A percentile compares a stretch with the other conserved stretches of the same genome.
phyloP scores from a whole-genome alignment of 1,284 basidiomycete species.

The Ustilago hordei region DNA sequence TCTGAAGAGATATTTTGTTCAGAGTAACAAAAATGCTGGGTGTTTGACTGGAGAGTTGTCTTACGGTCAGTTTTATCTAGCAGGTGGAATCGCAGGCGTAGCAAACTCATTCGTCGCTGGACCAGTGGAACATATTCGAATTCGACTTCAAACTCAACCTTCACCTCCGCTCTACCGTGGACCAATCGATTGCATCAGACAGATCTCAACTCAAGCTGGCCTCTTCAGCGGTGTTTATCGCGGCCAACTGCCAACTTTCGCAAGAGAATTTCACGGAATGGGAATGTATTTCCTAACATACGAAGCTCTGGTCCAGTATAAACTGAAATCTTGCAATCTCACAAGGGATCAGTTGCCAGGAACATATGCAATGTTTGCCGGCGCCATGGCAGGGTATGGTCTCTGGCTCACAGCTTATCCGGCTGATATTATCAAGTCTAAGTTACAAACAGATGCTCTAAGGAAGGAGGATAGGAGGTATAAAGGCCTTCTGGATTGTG shows the following conservation, averaged over 20 bases:
- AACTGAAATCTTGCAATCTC: constrained; percentile 72
- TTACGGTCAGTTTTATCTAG: constrained; percentile 78
- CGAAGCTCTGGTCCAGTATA: constrained; percentile 88
- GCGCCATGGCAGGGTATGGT: constrained; percentile 58
- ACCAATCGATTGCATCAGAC: constrained; percentile 60
- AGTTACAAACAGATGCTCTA: constrained; percentile 89
- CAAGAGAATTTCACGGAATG: constrained; percentile 77
- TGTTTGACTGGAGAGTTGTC: constrained; percentile 71
- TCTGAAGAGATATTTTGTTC: constrained; percentile 84
- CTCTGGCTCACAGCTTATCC: constrained; percentile 78
- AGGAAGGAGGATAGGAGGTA: constrained; percentile 74
- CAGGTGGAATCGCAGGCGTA: constrained; percentile 86
- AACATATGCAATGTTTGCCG: constrained; percentile 61
- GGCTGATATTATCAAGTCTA: constrained; percentile 92
- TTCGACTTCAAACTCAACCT: constrained; percentile 75
- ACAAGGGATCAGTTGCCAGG: constrained; percentile 52
- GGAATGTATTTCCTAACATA: constrained; percentile 81
- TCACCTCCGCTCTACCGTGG: constrained; percentile 68
- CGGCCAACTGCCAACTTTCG: constrained; percentile 88
- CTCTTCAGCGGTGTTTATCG: constrained; percentile 80
- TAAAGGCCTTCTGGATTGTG: constrained; percentile 83
- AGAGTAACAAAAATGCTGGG: constrained; percentile 8
- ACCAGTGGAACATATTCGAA: constrained; percentile 97
- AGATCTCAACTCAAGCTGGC: constrained; percentile 17
- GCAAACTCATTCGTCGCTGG: constrained; percentile 93